Base-by-base conservation (phyloP, 108 stramenopile species). In the Asterionellopsis glacialis region DNA sequence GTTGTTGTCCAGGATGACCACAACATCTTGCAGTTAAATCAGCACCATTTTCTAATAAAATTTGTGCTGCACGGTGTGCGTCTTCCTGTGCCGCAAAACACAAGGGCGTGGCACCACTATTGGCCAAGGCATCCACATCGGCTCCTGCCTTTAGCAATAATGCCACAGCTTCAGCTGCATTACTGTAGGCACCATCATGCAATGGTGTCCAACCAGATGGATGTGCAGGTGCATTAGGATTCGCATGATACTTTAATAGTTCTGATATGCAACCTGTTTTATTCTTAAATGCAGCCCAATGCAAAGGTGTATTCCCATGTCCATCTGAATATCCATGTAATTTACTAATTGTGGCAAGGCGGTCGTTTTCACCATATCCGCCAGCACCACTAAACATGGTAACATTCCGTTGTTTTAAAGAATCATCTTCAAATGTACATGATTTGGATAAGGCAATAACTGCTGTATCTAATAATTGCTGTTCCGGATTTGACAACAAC, bases 231-330 rank as follows among this genome's bases (percentile, higher is more conserved):
- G 80, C 82, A 55, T 93, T 90, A 0, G 87, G 82, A 69, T 90
- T 70, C 9, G 83, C 80, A 11, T 76, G 64, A 59, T 85, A 76
- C 21, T 66, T 48, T 19, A 93, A 67, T 0, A 93, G 64, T n/a
- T 87, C 59, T 28, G 82, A 73, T 10, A 85, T 81, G 38, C 85
- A 86, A 49, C 75, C 51, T 5, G 73, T 70, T 71, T 78, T 73
- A 61, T 93, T 86, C 65, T 93, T 93, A 65, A 93, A 93, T 28
- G 83, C 71, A 15, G 91, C 91, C 91, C 91, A 93, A 45, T 93
- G 91, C 11, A 93, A 70, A 13, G 91, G 84, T 19, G 87, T 89
- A 63, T 93, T 93, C 12, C 91, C 91, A 66, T 93, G 91, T 0
- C 88, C 91, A 68, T 93, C 91, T 22, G 79, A 61, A 39, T 51